Evolutionary conservation across 768 basidiomycete genomes (phyloP), one percentile per base, ranked within the genome.

Genomic region (Tricholoma terreum): DNA sequence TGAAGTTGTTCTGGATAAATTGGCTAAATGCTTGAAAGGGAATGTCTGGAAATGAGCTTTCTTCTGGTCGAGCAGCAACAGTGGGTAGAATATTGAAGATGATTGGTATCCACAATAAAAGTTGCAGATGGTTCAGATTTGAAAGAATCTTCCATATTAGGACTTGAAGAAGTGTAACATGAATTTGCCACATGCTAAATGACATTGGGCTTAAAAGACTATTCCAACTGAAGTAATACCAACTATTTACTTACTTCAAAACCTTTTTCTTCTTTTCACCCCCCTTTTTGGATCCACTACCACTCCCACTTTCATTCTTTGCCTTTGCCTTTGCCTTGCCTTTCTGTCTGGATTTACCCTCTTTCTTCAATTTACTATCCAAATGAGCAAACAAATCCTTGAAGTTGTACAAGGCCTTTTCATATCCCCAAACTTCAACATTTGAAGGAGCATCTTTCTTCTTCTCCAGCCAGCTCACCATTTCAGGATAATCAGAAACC

Each of bases 1-100:
- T 45, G 19, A 55, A 55, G n/a, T 55, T 55, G n/a, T 40, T 9
- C n/a, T 22, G 15, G 27, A 55, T 30, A 31, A 55, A 42, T 27
- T 55, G 30, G 24, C 17, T 45, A 30, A 55, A 55, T 19, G 10
- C 38, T 27, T 31, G 17, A 30, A 50, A 50, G 12, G 49, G 27
- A 30, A 50, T 30, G 15, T 50, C 49, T 31, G 27, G 27, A 30
- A 50, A 50, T 50, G 24, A 11, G 14, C n/a, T 33, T 19, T 31
- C 30, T n/a, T 50, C 49, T 31, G 49, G 33, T n/a, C 11, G 15
- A 19, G 49, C 49, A 50, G 27, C 3, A 12, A 24, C 49, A n/a
- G n/a, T 14, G 3, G 27, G 49, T 24, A 50, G 6, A 50, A n/a
- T 30, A 15, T 8, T 6, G 7, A 50, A 19, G 7, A 27, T 24